Conservation (phyloP, 345 rosid genomes). For the Acer negundo region DNA sequence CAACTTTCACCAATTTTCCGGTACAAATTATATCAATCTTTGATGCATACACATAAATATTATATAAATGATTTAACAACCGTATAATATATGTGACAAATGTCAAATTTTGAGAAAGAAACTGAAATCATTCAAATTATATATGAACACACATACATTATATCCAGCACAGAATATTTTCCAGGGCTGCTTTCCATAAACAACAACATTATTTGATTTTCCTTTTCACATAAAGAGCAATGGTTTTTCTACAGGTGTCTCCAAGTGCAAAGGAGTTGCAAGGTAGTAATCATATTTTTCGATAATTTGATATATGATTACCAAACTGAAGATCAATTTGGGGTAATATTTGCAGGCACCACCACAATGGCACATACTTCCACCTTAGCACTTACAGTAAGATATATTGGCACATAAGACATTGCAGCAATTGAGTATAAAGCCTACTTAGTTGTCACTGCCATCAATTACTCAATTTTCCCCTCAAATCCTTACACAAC, state of each 20-base stretch:
- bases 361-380: conserved; percentile 70
- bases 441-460: conserved; percentile 11
- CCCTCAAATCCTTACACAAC: conserved; percentile 24
- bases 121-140: conserved; percentile 56
- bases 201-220: not conserved
- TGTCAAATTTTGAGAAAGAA: conserved; percentile 56
- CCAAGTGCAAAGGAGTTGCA: conserved; percentile 72
- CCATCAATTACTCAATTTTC: conserved; percentile 27
- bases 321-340: not conserved
- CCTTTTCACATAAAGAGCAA: conserved; percentile 53
- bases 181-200: conserved; percentile 8
- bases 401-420: conserved; percentile 36
- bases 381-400: conserved; percentile 74
- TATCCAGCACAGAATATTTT: not conserved
- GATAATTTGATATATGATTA: no score
- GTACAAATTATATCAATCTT: no score
- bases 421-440: conserved; percentile 53
- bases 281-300: conserved; percentile 32
- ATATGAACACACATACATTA: not conserved
- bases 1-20: no score
- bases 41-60: not conserved
- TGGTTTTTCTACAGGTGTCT: conserved; percentile 70
- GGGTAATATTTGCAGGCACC: conserved; percentile 47
- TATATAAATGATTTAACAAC: not conserved
- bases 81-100: conserved; percentile 23